These are phyloP conservation scores for Micromonas commoda DNA, from an alignment of 139 green algal species.

Conservation along the genomic window DNA sequence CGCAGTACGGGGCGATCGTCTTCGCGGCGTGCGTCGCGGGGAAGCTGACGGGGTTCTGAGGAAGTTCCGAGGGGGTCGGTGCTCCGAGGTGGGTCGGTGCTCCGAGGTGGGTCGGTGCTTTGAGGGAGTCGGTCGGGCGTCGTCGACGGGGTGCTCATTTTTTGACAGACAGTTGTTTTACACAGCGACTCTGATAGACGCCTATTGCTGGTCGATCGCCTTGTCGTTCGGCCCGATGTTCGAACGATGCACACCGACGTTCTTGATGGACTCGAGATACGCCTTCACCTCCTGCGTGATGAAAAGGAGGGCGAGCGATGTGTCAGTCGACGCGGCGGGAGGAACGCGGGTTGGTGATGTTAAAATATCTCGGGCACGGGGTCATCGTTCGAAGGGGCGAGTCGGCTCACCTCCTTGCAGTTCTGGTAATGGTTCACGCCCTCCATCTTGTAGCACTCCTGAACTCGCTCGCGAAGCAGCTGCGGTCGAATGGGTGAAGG, in stretches of 20 bases:
- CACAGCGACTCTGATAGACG: neutral
- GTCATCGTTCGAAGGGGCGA: neutral
- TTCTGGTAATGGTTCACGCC: slow-evolving; percentile 38
- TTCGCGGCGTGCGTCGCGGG: neutral
- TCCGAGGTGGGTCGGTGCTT: too few species aligned
- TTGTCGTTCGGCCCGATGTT: neutral
- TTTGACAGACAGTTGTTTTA: neutral
- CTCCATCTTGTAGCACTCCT: slow-evolving; percentile 35
- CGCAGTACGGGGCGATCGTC: slow-evolving; percentile 15
- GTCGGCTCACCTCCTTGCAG: slow-evolving; percentile 19
- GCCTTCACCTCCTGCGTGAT: neutral
- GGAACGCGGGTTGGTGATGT: too few species aligned
- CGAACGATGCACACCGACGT: neutral
- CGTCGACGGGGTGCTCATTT: neutral
- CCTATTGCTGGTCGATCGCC: neutral
- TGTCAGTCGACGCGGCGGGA: too few species aligned
- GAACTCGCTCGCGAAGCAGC: slow-evolving; percentile 27
- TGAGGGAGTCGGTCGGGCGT: too few species aligned
- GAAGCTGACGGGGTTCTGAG: neutral
- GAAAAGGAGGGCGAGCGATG: neutral
- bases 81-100: too few species aligned
- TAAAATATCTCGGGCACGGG: too few species aligned
- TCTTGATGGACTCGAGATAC: neutral
- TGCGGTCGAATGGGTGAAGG: neutral
- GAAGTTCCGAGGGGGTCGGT: too few species aligned